These are phyloP conservation scores for Plasmodium chabaudi DNA, from an alignment of 169 alveolate genomes.

Conservation along the genomic window DNA sequence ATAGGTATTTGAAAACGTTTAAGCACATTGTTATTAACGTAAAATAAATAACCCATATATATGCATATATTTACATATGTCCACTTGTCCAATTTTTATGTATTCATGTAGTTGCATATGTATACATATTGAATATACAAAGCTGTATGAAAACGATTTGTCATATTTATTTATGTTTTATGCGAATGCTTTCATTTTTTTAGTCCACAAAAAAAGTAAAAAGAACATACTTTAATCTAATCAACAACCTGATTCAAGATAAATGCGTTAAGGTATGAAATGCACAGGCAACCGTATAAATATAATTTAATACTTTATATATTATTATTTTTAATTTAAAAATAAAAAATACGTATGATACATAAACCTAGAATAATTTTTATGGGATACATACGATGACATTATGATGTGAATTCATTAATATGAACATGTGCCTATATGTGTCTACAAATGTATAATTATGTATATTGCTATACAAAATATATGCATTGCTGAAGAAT, in stretches of 20 bases:
- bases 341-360: background rate
- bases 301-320: background rate
- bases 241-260: conserved; percentile 70
- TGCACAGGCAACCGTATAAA: conserved; percentile 6
- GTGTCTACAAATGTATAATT: background rate
- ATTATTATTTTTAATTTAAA: background rate
- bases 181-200: background rate
- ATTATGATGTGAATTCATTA: background rate
- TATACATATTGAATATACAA: background rate
- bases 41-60: conserved; percentile 1
- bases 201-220: conserved; percentile 72
- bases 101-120: background rate
- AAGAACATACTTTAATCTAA: conserved; percentile 63
- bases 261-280: conserved; percentile 71
- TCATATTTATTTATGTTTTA: background rate
- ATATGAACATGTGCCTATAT: background rate
- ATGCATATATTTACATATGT: background rate
- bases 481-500: too few relatives aligned
- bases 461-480: too few relatives aligned
- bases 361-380: too few relatives aligned
- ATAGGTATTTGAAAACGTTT: conserved; percentile 75
- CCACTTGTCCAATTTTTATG: background rate
- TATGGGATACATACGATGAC: background rate
- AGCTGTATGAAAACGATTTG: background rate
- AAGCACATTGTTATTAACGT: conserved; percentile 63